phyloP scores from a whole-genome alignment of 2,329 filamentous ascomycete species.

The Aspergillus sp. region DNA sequence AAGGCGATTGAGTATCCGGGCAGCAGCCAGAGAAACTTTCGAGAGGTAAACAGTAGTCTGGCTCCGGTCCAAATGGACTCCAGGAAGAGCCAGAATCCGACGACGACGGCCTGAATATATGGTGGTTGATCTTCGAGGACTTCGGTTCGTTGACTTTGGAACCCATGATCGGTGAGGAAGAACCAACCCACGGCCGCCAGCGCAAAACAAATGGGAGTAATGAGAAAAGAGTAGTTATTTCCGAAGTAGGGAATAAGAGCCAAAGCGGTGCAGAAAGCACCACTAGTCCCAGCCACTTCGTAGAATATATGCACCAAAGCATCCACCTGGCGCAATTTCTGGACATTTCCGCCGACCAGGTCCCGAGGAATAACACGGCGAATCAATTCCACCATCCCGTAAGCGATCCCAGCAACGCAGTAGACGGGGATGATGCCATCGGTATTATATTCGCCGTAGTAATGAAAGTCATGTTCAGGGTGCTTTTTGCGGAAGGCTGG shows the following conservation, averaged over 20 bases:
- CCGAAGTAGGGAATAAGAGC: slow-evolving; percentile 16
- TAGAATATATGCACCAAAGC: slow-evolving; percentile 18
- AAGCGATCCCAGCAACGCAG: slow-evolving; percentile 14
- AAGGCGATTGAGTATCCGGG: slow-evolving; percentile 17
- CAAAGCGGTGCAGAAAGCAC: slow-evolving; percentile 17
- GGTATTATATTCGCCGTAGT: slow-evolving; percentile 16
- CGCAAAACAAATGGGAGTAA: slow-evolving; percentile 16
- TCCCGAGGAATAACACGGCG: slow-evolving; percentile 17
- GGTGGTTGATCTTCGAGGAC: slow-evolving; percentile 4
- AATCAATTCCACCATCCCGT: slow-evolving; percentile 21
- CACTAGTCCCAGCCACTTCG: slow-evolving; percentile 13
- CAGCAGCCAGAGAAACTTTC: slow-evolving; percentile 18
- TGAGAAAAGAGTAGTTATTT: slow-evolving; percentile 17
- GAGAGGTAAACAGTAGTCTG: slow-evolving; percentile 16
- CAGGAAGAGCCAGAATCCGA: slow-evolving; percentile 12
- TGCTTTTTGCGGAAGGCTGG: slow-evolving; percentile 8
- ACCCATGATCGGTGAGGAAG: slow-evolving; percentile 12
- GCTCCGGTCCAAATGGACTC: slow-evolving; percentile 19
- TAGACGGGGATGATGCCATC: slow-evolving; percentile 19
- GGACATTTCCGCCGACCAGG: slow-evolving; percentile 16
- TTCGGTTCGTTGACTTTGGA: slow-evolving; percentile 2
- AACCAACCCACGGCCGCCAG: slow-evolving; percentile 13
- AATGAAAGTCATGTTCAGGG: slow-evolving; percentile 18
- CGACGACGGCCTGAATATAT: slow-evolving; percentile 13
- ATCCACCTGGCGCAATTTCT: slow-evolving; percentile 16